phyloP scores from a whole-genome alignment of 805 yeast species.

The Yamadazyma ubonensis region DNA sequence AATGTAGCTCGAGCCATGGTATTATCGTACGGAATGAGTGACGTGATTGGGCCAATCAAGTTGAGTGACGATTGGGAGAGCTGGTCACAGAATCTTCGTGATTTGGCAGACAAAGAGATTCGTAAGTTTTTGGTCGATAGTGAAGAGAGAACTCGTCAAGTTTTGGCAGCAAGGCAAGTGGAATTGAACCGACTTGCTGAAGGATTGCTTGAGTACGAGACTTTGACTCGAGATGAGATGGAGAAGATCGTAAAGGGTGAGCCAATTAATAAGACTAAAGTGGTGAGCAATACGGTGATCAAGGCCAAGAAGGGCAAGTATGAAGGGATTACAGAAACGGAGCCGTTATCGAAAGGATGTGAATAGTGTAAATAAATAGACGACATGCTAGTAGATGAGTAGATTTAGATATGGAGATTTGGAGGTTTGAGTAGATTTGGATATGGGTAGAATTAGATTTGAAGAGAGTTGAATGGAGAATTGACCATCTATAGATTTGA shows the following conservation, averaged over 20 bases:
- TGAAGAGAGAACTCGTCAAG: constrained; percentile 72
- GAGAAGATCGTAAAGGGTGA: constrained; percentile 83
- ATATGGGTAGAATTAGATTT: too few relatives aligned
- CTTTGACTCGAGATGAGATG: constrained; percentile 88
- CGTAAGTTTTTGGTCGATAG: constrained; percentile 69
- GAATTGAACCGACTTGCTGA: constrained; percentile 88
- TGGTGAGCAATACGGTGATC: constrained; percentile 69
- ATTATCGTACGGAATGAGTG: constrained; percentile 94
- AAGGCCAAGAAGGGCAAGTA: constrained; percentile 15
- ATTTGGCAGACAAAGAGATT: constrained; percentile 91
- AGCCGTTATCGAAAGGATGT: constrained; percentile 3
- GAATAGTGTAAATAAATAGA: constrained; percentile 6
- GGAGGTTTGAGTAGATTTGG: too few relatives aligned
- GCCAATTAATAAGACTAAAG: constrained; percentile 63
- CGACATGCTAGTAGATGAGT: too few relatives aligned
- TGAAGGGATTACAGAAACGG: constrained; percentile 7
- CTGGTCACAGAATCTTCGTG: constrained; percentile 88
- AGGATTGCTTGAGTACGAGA: constrained; percentile 93
- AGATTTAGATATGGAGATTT: too few relatives aligned
- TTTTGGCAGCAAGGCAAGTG: constrained; percentile 57
- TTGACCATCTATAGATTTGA: too few relatives aligned
- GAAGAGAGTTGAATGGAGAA: too few relatives aligned
- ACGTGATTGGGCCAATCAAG: constrained; percentile 86
- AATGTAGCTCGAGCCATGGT: constrained; percentile 95
- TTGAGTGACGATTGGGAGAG: constrained; percentile 89